Evolutionary conservation across 2,329 filamentous ascomycete species (phyloP).

Genomic region (Achaetomium macrosporum): DNA sequence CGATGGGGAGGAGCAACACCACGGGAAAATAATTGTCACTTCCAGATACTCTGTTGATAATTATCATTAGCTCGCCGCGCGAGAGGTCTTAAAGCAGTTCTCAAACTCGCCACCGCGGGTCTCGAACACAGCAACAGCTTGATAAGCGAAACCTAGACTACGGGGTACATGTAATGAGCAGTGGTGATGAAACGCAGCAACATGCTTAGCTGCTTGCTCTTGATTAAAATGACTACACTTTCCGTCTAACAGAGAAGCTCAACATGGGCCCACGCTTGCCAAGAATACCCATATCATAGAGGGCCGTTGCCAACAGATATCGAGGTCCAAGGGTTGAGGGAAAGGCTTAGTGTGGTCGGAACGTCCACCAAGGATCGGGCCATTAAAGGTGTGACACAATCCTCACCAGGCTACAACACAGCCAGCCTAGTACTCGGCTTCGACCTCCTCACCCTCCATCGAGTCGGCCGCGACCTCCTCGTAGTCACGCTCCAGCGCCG

Average conservation of each 20-base stretch:
- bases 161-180: too few species aligned
- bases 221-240: slow-evolving; percentile 27
- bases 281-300: slow-evolving; percentile 24
- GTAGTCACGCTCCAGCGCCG: slow-evolving; percentile 96
- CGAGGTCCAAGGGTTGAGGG: slow-evolving; percentile 13
- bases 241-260: slow-evolving; percentile 24
- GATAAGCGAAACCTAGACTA: neutral
- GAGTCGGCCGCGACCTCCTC: slow-evolving; percentile 97
- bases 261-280: slow-evolving; percentile 22
- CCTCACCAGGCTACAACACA: slow-evolving; percentile 9
- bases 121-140: neutral
- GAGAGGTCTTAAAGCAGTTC: neutral
- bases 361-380: too few species aligned
- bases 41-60: neutral
- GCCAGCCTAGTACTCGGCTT: slow-evolving; percentile 78
- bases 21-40: neutral
- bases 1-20: neutral
- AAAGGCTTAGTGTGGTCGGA: neutral
- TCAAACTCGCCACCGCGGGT: neutral
- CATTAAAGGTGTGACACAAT: slow-evolving; percentile 4
- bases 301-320: slow-evolving; percentile 19
- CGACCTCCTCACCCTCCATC: slow-evolving; percentile 77
- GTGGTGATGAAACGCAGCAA: neutral
- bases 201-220: slow-evolving; percentile 7
- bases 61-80: too few species aligned